Evolutionary conservation across 352 stramenopile species (phyloP).

Genomic region (Pythium aphanidermatum): DNA sequence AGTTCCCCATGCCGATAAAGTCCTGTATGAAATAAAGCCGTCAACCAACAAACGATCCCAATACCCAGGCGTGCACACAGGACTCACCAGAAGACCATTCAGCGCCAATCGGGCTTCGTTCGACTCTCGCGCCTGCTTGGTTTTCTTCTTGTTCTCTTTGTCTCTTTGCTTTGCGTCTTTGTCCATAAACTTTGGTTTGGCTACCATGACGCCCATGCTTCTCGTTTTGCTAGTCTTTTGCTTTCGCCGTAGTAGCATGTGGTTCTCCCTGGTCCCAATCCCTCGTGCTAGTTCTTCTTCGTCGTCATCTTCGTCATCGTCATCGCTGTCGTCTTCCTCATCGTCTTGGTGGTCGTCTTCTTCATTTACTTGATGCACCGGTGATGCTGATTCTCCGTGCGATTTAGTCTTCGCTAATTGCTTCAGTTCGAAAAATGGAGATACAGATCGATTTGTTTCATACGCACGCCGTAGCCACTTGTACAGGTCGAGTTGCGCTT

Average conservation of each 20-base stretch:
- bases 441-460: conserved; percentile 43
- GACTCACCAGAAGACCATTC: conserved; percentile 41
- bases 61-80: too few relatives aligned
- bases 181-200: conserved; percentile 19
- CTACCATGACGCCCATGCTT: conserved; percentile 12
- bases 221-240: conserved; percentile 12
- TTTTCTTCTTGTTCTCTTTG: conserved; percentile 27
- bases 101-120: conserved; percentile 41
- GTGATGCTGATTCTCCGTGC: background rate
- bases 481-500: conserved; percentile 82
- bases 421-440: conserved; percentile 65
- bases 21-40: conserved; percentile 22
- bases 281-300: conserved; percentile 5
- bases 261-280: conserved; percentile 28
- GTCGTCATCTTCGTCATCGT: conserved; percentile 21
- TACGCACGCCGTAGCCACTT: conserved; percentile 69
- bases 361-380: background rate
- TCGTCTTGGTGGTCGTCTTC: conserved; percentile 19
- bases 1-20: conserved; percentile 65
- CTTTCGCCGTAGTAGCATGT: conserved; percentile 29
- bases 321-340: conserved; percentile 20
- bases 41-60: background rate
- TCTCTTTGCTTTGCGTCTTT: conserved; percentile 27
- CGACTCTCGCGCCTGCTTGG: conserved; percentile 49
- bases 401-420: conserved; percentile 5